Evolutionary conservation across 768 basidiomycete species (phyloP), one percentile per base, ranked within the genome.

Genomic region (Termitomyces heimii): DNA sequence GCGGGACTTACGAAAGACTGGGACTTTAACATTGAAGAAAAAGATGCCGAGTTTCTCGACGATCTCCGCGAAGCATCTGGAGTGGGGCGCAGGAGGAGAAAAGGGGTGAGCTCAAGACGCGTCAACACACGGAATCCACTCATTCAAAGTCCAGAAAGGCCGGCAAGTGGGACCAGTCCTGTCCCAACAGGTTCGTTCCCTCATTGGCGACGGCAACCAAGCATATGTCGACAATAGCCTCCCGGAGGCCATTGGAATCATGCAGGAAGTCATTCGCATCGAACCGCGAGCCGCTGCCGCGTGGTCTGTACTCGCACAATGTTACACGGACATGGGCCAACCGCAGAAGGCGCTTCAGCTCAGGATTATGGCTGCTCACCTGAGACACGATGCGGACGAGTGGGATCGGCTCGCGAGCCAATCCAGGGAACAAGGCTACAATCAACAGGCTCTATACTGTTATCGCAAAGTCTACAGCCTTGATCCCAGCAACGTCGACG

Each of bases 221-320:
- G 88, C 89, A 2, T 97, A 92, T 69, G 82, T 95, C 50, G 83
- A 88, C 63, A 82, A 75, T 58, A 72, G 92, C 55, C 72, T 85
- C 9, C 71, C 77, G 2, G 79, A 87, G 62, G 87, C 93, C 1
- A 84, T 93, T 35, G 81, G 84, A 20, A 79, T 87, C 26, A 90
- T 94, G 82, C 86, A 88, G 67, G 93, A 98, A 66, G 91, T 97
- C 62, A 93, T 99, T 54, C 84, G 92, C 9, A 92, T 94, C 55
- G 96, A 99, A 67, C 93, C 95, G 2, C 83, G 89, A 18, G 89
- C 93, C 1, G 76, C 80, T 0, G 73, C 83, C 2, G 90, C 94
- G 1, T 99, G 95, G 95, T 83, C 85, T 8, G 91, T 94, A 0
- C 81, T 98, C 6, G 92, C 90, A 2, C 83, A 88, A 61, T 92